These are phyloP conservation scores for Solanum piurae DNA, from an alignment of 257 asterid species.

Conservation along the genomic window DNA sequence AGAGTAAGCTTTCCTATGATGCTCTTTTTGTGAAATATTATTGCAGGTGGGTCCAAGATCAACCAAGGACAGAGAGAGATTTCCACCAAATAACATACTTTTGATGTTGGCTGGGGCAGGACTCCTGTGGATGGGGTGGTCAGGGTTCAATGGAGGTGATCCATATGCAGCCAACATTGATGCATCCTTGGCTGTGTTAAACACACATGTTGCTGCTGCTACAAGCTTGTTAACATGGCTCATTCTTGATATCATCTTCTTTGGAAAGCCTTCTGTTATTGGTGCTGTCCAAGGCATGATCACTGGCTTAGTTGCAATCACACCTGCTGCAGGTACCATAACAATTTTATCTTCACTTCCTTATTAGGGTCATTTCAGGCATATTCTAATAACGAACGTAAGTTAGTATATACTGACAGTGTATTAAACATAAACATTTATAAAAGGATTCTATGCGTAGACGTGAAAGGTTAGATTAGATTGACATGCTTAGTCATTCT, in stretches of 20 bases:
- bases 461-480: background rate
- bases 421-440: background rate
- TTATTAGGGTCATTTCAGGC: background rate
- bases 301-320: slow-evolving; percentile 55
- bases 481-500: background rate
- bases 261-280: slow-evolving; percentile 47
- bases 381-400: too few species aligned
- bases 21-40: background rate
- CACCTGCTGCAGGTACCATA: slow-evolving; percentile 57
- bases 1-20: background rate
- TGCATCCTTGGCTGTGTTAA: slow-evolving; percentile 53
- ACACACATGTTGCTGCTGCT: slow-evolving; percentile 58
- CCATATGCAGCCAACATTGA: slow-evolving; percentile 52
- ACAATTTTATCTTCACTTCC: background rate
- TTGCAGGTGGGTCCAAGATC: slow-evolving; percentile 53
- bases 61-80: slow-evolving; percentile 53
- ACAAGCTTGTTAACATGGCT: slow-evolving; percentile 59
- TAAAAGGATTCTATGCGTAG: background rate
- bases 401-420: background rate
- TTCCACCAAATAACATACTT: slow-evolving; percentile 59
- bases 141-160: slow-evolving; percentile 71
- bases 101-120: slow-evolving; percentile 69
- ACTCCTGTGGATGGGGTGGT: slow-evolving; percentile 74
- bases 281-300: slow-evolving; percentile 72
- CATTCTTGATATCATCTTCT: slow-evolving; percentile 33